A percentile compares a stretch with the other conserved stretches of the same genome.
Evolutionary conservation across 73 alveolate species (phyloP).

Genomic region (Tetrahymena borealis): DNA sequence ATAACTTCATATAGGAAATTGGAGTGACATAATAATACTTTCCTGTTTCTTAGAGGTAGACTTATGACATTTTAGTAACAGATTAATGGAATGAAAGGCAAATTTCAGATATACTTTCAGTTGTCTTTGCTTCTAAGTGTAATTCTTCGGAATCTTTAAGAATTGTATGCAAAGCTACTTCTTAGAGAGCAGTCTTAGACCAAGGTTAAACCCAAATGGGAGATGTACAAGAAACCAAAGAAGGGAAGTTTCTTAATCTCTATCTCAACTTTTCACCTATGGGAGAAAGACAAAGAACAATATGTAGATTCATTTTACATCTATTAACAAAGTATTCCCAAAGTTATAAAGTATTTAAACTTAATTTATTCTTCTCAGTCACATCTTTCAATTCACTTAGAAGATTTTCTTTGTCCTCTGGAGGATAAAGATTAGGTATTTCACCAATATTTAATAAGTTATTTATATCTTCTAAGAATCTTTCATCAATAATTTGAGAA

Average conservation of each 20-base stretch:
- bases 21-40: conserved; percentile 52
- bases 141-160: conserved; percentile 5
- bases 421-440: conserved; percentile 80
- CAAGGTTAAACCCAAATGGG: conserved; percentile 88
- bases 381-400: conserved; percentile 73
- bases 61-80: conserved; percentile 30
- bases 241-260: conserved; percentile 80
- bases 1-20: conserved; percentile 49
- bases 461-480: conserved; percentile 81
- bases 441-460: conserved; percentile 88
- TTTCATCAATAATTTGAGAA: conserved; percentile 72
- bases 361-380: conserved; percentile 61
- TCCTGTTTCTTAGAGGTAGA: conserved; percentile 27
- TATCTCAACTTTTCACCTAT: conserved; percentile 75
- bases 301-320: conserved; percentile 79
- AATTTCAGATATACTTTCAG: conserved; percentile 52
- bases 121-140: neutral
- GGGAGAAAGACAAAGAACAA: conserved; percentile 81
- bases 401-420: conserved; percentile 81
- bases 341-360: conserved; percentile 57
- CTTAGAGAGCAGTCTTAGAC: conserved; percentile 84
- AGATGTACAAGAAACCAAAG: conserved; percentile 84
- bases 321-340: conserved; percentile 75
- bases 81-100: conserved; percentile 82
- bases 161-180: conserved; percentile 55